Conservation (phyloP, 108 stramenopile genomes). For the Cyclotella kingstonii region DNA sequence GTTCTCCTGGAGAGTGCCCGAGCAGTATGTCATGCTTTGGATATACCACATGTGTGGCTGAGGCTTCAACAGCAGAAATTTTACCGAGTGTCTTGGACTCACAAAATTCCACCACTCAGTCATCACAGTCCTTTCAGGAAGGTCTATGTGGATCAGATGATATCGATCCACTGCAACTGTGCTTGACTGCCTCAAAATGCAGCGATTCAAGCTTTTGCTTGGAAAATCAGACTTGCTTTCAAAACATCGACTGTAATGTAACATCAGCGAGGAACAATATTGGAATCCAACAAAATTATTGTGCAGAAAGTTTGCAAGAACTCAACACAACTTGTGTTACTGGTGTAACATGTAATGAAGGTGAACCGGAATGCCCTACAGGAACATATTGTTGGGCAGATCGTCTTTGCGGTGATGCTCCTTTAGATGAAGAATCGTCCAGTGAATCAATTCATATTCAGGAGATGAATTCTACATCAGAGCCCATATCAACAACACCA, state of each 20-base stretch:
- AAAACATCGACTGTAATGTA: conserved; percentile 7
- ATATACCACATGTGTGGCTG: conserved; percentile 16
- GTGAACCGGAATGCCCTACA: conserved; percentile 15
- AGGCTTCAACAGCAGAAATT: background rate
- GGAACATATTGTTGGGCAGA: conserved; percentile 21
- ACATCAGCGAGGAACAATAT: conserved; percentile 2
- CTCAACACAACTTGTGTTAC: conserved; percentile 14
- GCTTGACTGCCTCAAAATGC: conserved; percentile 1
- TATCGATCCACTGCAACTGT: background rate
- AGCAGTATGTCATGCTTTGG: conserved; percentile 17
- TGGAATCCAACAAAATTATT: conserved; percentile 23
- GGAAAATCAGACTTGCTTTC: conserved; percentile 3
- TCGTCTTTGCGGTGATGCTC: background rate
- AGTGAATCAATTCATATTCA: background rate
- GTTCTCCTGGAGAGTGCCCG: conserved; percentile 22
- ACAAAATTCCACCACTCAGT: background rate
- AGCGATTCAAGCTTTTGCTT: background rate
- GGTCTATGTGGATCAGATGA: conserved; percentile 4
- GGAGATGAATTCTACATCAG: background rate
- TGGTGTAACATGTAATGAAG: conserved; percentile 19
- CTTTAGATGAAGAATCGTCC: background rate
- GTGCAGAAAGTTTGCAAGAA: conserved; percentile 21
- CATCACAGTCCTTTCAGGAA: background rate
- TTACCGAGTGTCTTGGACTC: background rate
- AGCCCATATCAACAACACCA: background rate